Conservation (phyloP, 306 rosid genomes). For the Hippophae gyantsensis region DNA sequence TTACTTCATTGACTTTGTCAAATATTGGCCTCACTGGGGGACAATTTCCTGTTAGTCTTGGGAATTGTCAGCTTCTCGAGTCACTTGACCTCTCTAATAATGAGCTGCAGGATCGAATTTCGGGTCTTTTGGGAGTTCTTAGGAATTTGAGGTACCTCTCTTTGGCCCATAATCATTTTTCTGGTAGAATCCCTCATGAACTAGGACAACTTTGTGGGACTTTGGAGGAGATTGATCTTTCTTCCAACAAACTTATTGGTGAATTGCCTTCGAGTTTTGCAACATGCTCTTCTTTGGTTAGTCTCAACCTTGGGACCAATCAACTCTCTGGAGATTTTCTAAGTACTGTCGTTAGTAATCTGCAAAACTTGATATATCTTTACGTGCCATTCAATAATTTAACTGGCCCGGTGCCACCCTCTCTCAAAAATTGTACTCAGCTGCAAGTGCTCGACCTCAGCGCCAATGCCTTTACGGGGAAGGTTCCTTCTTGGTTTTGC, state of each 20-base stretch:
- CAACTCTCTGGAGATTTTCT: conserved; percentile 46
- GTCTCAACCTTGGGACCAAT: conserved; percentile 46
- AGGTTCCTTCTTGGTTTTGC: conserved; percentile 43
- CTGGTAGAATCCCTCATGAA: conserved; percentile 43
- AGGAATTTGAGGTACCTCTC: conserved; percentile 37
- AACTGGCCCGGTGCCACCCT: conserved; percentile 44
- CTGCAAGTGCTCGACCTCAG: conserved; percentile 58
- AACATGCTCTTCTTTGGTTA: conserved; percentile 36
- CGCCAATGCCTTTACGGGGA: conserved; percentile 42
- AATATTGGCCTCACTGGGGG: conserved; percentile 23
- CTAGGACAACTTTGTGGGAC: conserved; percentile 36
- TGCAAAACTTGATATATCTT: conserved; percentile 35
- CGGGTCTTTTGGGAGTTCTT: conserved; percentile 28
- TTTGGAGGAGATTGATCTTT: conserved; percentile 46
- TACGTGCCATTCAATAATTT: conserved; percentile 52
- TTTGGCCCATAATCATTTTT: conserved; percentile 34
- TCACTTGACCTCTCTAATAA: conserved; percentile 51
- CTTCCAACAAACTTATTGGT: conserved; percentile 42
- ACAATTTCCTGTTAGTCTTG: conserved; percentile 35
- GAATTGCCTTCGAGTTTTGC: conserved; percentile 40
- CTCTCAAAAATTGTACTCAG: conserved; percentile 36
- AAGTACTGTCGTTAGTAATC: conserved; percentile 29
- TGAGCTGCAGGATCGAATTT: conserved; percentile 30
- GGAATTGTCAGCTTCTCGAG: conserved; percentile 32
- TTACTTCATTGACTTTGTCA: conserved; percentile 31